These are phyloP conservation scores for Capsicum chinense DNA, from an alignment of 257 asterid genomes.

Conservation along the genomic window DNA sequence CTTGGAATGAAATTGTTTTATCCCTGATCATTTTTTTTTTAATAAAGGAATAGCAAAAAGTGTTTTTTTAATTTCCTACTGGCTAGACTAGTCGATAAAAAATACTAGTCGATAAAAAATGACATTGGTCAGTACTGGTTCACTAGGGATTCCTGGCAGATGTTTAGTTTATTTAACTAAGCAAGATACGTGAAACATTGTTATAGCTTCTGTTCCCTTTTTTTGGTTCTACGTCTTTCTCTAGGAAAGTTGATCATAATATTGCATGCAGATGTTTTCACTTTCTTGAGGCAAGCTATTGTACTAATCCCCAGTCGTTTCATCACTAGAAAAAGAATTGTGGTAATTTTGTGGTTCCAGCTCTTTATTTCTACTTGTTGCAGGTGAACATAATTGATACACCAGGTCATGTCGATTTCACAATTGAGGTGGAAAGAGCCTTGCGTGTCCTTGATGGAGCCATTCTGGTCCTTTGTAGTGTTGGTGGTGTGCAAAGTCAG, in stretches of 20 bases:
- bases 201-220: neutral
- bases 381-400: slow-evolving; percentile 98
- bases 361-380: slow-evolving; percentile 24
- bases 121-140: slow-evolving; percentile 6
- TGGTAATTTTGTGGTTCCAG: neutral
- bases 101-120: neutral
- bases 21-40: neutral
- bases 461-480: slow-evolving; percentile 92
- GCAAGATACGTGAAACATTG: neutral
- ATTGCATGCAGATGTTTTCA: slow-evolving; percentile 16
- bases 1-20: neutral
- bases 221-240: neutral
- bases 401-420: slow-evolving; percentile 98
- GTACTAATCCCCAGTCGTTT: neutral
- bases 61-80: neutral
- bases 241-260: neutral
- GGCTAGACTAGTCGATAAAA: neutral
- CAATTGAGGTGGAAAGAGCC: slow-evolving; percentile 99
- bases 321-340: neutral
- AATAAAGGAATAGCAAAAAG: neutral
- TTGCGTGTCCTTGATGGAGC: slow-evolving; percentile 99
- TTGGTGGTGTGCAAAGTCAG: slow-evolving; percentile 99
- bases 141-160: neutral
- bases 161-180: slow-evolving; percentile 12
- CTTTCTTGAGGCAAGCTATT: slow-evolving; percentile 8